Percentiles rank a stretch among this genome's conserved stretches.
Evolutionary conservation across 306 rosid genomes (phyloP).

Genomic region (Acacia melanoxylon): DNA sequence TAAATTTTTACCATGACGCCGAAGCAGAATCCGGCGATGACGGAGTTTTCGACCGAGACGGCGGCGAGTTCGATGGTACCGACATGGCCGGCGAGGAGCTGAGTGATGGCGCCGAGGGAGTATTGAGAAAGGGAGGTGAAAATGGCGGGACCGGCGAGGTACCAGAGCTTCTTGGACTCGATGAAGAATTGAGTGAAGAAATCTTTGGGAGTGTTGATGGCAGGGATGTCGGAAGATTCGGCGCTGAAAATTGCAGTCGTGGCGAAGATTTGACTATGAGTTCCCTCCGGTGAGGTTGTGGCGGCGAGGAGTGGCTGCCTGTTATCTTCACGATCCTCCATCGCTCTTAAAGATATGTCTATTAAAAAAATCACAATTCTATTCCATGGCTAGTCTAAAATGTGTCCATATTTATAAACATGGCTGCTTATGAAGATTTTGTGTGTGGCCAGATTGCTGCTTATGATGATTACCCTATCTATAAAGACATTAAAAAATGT

Average conservation of each 20-base stretch:
- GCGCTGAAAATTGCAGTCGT: conserved; percentile 46
- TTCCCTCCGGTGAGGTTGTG: background rate
- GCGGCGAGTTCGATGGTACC: conserved; percentile 79
- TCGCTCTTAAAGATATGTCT: background rate
- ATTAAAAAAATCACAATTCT: background rate
- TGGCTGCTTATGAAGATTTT: background rate
- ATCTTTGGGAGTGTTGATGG: conserved; percentile 37
- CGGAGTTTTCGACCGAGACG: conserved; percentile 82
- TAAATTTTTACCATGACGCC: conserved; percentile 60
- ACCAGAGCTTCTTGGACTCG: conserved; percentile 83
- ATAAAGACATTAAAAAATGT: background rate
- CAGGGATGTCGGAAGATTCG: conserved; percentile 60
- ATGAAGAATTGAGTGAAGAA: conserved; percentile 49
- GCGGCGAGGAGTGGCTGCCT: conserved; percentile 32
- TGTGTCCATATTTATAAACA: background rate
- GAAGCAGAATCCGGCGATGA: conserved; percentile 88
- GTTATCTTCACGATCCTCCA: conserved; percentile 17
- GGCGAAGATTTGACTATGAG: background rate
- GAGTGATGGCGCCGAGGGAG: conserved; percentile 90
- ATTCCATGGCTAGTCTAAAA: background rate
- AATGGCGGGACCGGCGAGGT: conserved; percentile 89
- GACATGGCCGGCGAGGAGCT: conserved; percentile 79
- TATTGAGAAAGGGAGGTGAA: conserved; percentile 80
- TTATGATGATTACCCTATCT: background rate
- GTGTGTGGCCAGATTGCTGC: too few relatives aligned